These are phyloP conservation scores for Vaccinium macrocarpon DNA, from an alignment of 148 eudicot species.

Conservation along the genomic window DNA sequence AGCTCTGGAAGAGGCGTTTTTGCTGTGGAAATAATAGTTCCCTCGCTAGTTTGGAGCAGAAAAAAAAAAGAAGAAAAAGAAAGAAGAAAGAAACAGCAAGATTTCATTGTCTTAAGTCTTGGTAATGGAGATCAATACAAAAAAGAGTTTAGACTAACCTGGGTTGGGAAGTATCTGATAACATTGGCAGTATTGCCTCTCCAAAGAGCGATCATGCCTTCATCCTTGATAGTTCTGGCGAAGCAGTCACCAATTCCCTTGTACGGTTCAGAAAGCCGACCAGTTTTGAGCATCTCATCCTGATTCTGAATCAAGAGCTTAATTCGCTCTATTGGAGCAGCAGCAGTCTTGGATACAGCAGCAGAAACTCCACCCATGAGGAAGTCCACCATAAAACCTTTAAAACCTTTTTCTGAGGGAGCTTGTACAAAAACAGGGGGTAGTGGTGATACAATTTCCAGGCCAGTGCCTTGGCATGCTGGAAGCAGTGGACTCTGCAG, in stretches of 20 bases:
- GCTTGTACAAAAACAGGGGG: constrained; percentile 48
- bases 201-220: constrained; percentile 70
- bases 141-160: constrained; percentile 33
- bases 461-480: constrained; percentile 20
- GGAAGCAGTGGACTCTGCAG: constrained; percentile 27
- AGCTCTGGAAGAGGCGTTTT: not conserved
- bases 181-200: constrained; percentile 82
- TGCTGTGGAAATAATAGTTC: not conserved
- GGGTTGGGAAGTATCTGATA: constrained; percentile 87
- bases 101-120: not conserved
- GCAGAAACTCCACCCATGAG: constrained; percentile 81
- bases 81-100: not conserved
- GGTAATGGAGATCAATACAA: not conserved
- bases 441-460: constrained; percentile 25
- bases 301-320: constrained; percentile 81
- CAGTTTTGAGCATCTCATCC: constrained; percentile 73
- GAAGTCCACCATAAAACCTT: constrained; percentile 51
- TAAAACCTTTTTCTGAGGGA: constrained; percentile 37
- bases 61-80: not conserved
- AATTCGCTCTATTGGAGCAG: constrained; percentile 80
- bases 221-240: constrained; percentile 67
- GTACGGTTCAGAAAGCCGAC: constrained; percentile 70
- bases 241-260: constrained; percentile 70
- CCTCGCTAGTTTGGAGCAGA: not conserved
- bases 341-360: constrained; percentile 71